Evolutionary conservation across 2,329 filamentous ascomycete genomes (phyloP).

Genomic region (Emergomyces pasteurianus): DNA sequence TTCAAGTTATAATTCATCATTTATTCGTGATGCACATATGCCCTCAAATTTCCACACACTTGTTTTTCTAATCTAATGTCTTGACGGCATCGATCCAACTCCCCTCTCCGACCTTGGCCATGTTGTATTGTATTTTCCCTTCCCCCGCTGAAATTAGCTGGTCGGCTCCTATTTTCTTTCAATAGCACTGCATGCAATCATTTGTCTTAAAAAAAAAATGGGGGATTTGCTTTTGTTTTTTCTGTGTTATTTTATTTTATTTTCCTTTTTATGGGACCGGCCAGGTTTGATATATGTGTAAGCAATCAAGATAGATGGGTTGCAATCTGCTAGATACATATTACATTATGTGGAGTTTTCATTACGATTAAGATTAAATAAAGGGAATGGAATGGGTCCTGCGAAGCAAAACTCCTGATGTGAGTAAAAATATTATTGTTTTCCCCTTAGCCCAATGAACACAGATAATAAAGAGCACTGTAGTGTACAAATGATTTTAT

Average conservation of each 20-base stretch:
- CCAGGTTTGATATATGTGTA: background rate
- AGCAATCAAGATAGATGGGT: background rate
- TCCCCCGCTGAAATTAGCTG: background rate
- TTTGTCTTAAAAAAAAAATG: too few species aligned
- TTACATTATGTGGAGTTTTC: background rate
- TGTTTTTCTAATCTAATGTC: background rate
- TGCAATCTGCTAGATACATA: background rate
- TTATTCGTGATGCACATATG: background rate
- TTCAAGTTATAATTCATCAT: too few species aligned
- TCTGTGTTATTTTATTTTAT: too few species aligned
- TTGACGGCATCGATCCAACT: background rate
- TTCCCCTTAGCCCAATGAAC: too few species aligned
- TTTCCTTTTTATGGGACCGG: background rate
- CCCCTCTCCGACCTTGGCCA: background rate
- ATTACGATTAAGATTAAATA: background rate
- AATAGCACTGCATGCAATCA: background rate
- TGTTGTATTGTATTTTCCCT: background rate
- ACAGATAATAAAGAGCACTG: too few species aligned
- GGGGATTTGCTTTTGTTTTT: background rate
- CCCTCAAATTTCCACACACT: too few species aligned
- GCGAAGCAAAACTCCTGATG: background rate
- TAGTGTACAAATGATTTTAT: too few species aligned
- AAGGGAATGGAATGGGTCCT: background rate
- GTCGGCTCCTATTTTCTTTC: background rate
- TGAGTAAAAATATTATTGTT: background rate